Evolutionary conservation across 2,329 filamentous ascomycete species (phyloP), one percentile per base, ranked within the genome.

Genomic region (Fusarium sp.): DNA sequence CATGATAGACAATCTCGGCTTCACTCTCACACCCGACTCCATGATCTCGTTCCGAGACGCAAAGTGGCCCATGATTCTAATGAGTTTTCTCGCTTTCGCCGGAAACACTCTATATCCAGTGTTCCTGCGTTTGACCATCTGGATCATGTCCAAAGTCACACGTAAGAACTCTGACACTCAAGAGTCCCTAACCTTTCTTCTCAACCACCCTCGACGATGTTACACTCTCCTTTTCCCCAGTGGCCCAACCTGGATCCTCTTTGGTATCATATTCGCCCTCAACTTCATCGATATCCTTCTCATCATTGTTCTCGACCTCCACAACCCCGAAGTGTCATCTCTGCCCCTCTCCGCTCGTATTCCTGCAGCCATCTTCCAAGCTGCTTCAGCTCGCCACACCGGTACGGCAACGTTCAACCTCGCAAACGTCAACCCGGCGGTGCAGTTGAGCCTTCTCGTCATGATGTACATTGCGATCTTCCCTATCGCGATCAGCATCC

Each of bases 401-500:
- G 86, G 60, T 76, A 85, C 70, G 77, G 83, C 80, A 77, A 85
- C 77, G 69, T 87, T 88, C 26, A 74, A 79, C 16, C 80, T 88
- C 12, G 74, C 84, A 0, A 75, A 73, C 2, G 78, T 88, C 3
- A 85, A 83, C 28, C 85, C 87, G 3, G 83, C 81, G 4, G 81
- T 88, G 2, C 87, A 88, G 65, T 82, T 89, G 8, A 83, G 87
- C 26, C 84, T 88, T 54, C 78, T 89, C 0, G 81, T 88, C 23
- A 89, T 90, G 87, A 89, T 90, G 87, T 89, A 89, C 74, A 89
- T 89, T 38, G 83, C 84, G 9, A 82, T 86, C 5, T 88, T 86
- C 52, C 88, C 88, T 0, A 85, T 89, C 20, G 86, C 86, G 13
- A 87, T 90, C 47, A 86, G 83, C 11, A 88, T 89, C 74, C 84